A percentile compares a stretch with the other conserved stretches of the same genome.
These are phyloP conservation scores for Lentinula guzmanii DNA, from an alignment of 768 basidiomycete species.

Conservation along the genomic window DNA sequence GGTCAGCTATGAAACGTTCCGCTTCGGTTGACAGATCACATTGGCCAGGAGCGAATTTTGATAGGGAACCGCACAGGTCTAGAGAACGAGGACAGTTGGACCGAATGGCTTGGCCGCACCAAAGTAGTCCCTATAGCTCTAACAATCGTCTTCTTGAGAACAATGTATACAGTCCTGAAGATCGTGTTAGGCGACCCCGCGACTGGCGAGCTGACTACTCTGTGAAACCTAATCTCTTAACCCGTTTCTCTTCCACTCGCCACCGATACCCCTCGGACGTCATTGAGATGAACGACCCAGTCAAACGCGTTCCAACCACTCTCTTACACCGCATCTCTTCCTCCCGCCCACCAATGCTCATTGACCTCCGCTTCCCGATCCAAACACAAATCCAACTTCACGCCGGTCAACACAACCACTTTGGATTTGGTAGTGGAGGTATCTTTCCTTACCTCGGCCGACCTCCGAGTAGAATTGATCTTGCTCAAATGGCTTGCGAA, in stretches of 20 bases:
- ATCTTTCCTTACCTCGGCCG: constrained; percentile 39
- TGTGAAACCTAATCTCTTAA: not conserved
- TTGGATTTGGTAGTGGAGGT: not conserved
- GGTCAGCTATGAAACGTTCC: not conserved
- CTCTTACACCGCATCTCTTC: constrained; percentile 18
- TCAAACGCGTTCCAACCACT: constrained; percentile 23
- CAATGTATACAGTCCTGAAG: not conserved
- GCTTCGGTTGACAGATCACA: not conserved
- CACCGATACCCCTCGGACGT: constrained; percentile 26
- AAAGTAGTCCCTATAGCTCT: not conserved
- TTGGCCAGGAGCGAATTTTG: not conserved
- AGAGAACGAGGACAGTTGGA: not conserved
- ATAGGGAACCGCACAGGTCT: not conserved
- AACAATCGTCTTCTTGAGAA: not conserved
- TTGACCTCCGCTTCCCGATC: constrained; percentile 45
- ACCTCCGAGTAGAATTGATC: constrained; percentile 39
- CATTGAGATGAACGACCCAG: constrained; percentile 21
- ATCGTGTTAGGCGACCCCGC: constrained; percentile 19
- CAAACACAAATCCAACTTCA: constrained; percentile 22
- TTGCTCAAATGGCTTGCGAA: constrained; percentile 46
- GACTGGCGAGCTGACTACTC: constrained; percentile 40
- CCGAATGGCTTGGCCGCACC: not conserved
- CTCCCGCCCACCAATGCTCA: constrained; percentile 31
- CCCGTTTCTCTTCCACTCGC: constrained; percentile 20
- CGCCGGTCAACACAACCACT: not conserved